phyloP scores from a whole-genome alignment of 1,139 yeast genomes.

The Nakaseomyces delphensis region DNA sequence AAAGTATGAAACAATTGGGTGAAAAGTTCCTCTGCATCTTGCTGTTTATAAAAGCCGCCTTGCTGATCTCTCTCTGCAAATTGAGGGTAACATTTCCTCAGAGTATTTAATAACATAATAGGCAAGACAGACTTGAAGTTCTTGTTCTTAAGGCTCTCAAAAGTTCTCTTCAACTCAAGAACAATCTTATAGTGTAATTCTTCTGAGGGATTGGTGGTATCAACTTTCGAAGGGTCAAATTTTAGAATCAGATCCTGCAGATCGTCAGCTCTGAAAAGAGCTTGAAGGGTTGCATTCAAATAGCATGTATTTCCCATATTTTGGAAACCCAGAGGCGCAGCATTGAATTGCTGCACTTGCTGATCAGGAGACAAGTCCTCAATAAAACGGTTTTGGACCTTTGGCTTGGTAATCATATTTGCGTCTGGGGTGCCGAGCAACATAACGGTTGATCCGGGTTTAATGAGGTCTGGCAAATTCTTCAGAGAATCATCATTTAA shows the following conservation, averaged over 20 bases:
- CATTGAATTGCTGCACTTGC: slow-evolving; percentile 35
- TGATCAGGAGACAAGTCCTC: slow-evolving; percentile 52
- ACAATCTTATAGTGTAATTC: slow-evolving; percentile 33
- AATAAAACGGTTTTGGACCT: slow-evolving; percentile 47
- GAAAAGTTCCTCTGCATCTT: slow-evolving; percentile 96
- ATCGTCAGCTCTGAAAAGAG: slow-evolving; percentile 50
- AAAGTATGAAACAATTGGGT: slow-evolving; percentile 62
- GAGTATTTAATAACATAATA: slow-evolving; percentile 49
- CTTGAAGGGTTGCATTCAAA: slow-evolving; percentile 81
- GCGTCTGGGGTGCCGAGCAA: slow-evolving; percentile 85
- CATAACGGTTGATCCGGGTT: slow-evolving; percentile 66
- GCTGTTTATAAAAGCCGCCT: slow-evolving; percentile 76
- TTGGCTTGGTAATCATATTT: slow-evolving; percentile 53
- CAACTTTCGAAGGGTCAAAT: slow-evolving; percentile 15
- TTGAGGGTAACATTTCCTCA: slow-evolving; percentile 71
- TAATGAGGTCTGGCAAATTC: slow-evolving; percentile 34
- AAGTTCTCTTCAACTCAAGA: slow-evolving; percentile 35
- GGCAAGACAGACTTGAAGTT: slow-evolving; percentile 47
- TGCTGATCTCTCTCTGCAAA: slow-evolving; percentile 65
- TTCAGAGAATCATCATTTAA: slow-evolving; percentile 57
- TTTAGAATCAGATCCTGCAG: slow-evolving; percentile 26
- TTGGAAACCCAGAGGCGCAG: slow-evolving; percentile 70
- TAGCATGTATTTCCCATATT: slow-evolving; percentile 95
- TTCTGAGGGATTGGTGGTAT: slow-evolving; percentile 14
- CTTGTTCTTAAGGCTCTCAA: slow-evolving; percentile 36